Base-by-base conservation (phyloP, 768 basidiomycete genomes). In the Antrodiella citrinella region DNA sequence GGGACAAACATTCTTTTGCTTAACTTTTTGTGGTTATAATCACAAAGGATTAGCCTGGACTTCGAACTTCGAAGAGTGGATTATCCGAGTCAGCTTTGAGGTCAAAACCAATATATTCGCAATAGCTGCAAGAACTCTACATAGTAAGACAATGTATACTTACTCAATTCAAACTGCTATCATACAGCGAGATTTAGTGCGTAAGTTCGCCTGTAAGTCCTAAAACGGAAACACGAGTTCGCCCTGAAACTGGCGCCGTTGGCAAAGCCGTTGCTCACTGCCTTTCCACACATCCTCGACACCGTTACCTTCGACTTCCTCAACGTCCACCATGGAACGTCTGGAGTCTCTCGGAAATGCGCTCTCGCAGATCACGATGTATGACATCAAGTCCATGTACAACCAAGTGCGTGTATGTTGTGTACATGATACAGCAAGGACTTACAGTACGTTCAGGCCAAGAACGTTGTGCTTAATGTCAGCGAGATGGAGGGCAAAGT, bases 401-500 rank as follows among this genome's bases (percentile, higher is more conserved):
- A 92, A 86, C 59, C 93, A 96, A 81, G 90, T 84, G 53, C n/a
- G 59, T 18, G 7, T 19, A 18, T 5, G 19, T 9, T 10, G 41
- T 18, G 30, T 51, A 4, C 12, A 5, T n/a, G 22, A 15, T 19
- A 19, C 10, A 22, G n/a, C 26, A 10, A 22, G 15, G 44, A 23
- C 10, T 25, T 18, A 45, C 12, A n/a, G 10, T 24, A 2, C 22
- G 30, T 48, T 51, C 43, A 93, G 88, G 95, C 95, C 23, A 95
- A 91, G 74, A 96, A 96, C 67, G 83, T 92, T 53, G 94, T 98
- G 18, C 77, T 99, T 59, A 98, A 98, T 69, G 76, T 97, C 53
- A 91, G 86, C 59, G 95, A 97, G 71, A 95, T 90, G 81, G 95
- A 99, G 67, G 88, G 87, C 5, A 98, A 96, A 70, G 95, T 98